phyloP scores from a whole-genome alignment of 768 basidiomycete genomes.

The Exsudoporus frostii region DNA sequence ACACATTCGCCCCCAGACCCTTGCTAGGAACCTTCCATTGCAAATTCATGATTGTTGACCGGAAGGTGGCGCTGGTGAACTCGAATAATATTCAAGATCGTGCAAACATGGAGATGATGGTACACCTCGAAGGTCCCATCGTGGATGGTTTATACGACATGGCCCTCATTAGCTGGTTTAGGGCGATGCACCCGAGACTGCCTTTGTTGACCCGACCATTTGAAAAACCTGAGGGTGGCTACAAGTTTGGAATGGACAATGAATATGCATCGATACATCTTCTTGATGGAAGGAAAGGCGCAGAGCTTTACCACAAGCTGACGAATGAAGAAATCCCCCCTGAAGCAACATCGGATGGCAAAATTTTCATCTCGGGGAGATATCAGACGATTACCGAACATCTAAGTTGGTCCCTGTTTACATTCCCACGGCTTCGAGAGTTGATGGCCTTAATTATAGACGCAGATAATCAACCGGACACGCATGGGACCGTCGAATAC shows the following conservation, averaged over 20 bases:
- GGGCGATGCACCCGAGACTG: slow-evolving; percentile 43
- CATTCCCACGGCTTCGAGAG: neutral
- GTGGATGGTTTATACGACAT: slow-evolving; percentile 70
- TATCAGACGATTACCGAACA: slow-evolving; percentile 41
- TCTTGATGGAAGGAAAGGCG: slow-evolving; percentile 25
- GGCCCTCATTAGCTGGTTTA: slow-evolving; percentile 60
- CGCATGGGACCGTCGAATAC: slow-evolving; percentile 28
- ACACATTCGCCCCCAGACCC: slow-evolving; percentile 31
- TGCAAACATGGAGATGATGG: slow-evolving; percentile 57
- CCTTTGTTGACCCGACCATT: slow-evolving; percentile 38
- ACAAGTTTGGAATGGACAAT: slow-evolving; percentile 37
- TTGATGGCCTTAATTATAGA: slow-evolving; percentile 23
- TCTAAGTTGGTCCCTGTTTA: slow-evolving; percentile 29
- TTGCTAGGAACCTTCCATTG: slow-evolving; percentile 68
- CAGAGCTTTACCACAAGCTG: slow-evolving; percentile 24
- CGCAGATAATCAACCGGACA: slow-evolving; percentile 35
- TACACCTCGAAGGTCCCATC: slow-evolving; percentile 67
- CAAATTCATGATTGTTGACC: slow-evolving; percentile 67
- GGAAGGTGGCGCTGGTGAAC: slow-evolving; percentile 62
- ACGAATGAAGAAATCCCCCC: slow-evolving; percentile 10
- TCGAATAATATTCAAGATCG: slow-evolving; percentile 68
- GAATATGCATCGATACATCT: slow-evolving; percentile 27
- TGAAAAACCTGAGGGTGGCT: slow-evolving; percentile 32
- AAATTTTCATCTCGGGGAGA: slow-evolving; percentile 29
- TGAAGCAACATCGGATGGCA: slow-evolving; percentile 7